Evolutionary conservation across 495 filamentous ascomycete species (phyloP).

Genomic region (Tuber magnatum): DNA sequence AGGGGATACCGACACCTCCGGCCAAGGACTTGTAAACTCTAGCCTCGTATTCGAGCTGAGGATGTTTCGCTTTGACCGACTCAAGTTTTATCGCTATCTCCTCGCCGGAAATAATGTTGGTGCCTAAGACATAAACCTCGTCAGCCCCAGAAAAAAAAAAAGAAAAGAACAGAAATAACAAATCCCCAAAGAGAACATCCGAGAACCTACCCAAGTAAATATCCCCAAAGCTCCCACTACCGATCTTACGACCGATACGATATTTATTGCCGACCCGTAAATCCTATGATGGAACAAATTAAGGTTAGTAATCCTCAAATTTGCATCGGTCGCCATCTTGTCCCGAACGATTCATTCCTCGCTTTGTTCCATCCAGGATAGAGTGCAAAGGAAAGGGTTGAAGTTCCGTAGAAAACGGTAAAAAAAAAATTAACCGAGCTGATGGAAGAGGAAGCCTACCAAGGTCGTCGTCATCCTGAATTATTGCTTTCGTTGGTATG

Average conservation of each 20-base stretch:
- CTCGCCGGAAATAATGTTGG: slow-evolving; percentile 99
- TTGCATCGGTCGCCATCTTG: slow-evolving; percentile 3
- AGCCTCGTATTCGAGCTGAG: slow-evolving; percentile 98
- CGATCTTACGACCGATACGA: slow-evolving; percentile 98
- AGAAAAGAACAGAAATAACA: neutral
- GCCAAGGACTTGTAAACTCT: slow-evolving; percentile 94
- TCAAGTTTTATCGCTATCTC: slow-evolving; percentile 99
- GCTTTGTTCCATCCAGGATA: slow-evolving; percentile 1
- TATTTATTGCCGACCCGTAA: slow-evolving; percentile 99
- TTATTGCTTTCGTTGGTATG: slow-evolving; percentile 39
- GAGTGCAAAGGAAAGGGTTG: neutral
- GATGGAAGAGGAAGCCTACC: slow-evolving; percentile 43
- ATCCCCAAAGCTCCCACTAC: slow-evolving; percentile 95
- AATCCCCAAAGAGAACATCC: neutral
- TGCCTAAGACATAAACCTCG: slow-evolving; percentile 51
- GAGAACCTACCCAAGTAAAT: slow-evolving; percentile 78
- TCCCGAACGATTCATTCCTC: slow-evolving; percentile 13
- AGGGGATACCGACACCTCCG: slow-evolving; percentile 96
- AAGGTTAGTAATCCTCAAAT: slow-evolving; percentile 40
- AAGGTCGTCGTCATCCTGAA: slow-evolving; percentile 51
- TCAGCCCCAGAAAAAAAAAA: slow-evolving; percentile 3
- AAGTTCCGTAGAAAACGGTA: neutral
- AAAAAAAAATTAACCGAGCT: slow-evolving; percentile 19
- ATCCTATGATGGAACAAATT: slow-evolving; percentile 56
- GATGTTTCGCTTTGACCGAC: slow-evolving; percentile 99